Evolutionary conservation across 2,329 filamentous ascomycete species (phyloP).

Genomic region (Thelonectria olida): DNA sequence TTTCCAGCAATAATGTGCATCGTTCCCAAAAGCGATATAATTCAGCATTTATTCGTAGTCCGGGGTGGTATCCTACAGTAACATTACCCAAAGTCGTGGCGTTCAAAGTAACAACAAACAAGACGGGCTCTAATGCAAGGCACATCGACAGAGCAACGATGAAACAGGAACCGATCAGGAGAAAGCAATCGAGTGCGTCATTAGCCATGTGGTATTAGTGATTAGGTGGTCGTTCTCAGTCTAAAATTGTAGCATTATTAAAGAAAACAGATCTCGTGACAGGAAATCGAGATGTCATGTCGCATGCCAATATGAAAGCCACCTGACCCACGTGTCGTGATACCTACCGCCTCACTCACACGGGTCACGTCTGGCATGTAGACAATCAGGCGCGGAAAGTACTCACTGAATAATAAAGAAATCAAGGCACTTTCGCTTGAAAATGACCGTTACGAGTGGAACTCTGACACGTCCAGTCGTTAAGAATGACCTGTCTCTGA

Average conservation of each 20-base stretch:
- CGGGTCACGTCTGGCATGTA: constrained; percentile 33
- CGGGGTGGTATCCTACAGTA: too few species aligned
- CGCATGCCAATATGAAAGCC: constrained; percentile 38
- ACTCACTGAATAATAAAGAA: constrained; percentile 35
- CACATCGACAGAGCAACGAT: background rate
- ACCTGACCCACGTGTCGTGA: constrained; percentile 41
- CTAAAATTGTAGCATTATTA: constrained; percentile 7
- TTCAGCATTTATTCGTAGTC: background rate
- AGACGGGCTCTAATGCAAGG: constrained; percentile 10
- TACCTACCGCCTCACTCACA: constrained; percentile 24
- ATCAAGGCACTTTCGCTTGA: constrained; percentile 30
- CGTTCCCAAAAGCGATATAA: too few species aligned
- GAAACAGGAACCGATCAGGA: constrained; percentile 22
- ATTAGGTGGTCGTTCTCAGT: constrained; percentile 6
- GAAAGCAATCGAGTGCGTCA: constrained; percentile 14
- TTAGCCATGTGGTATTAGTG: constrained; percentile 32
- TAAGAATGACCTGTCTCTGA: constrained; percentile 31
- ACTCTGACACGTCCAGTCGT: constrained; percentile 13
- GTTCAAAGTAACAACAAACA: background rate
- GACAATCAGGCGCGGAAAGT: constrained; percentile 38
- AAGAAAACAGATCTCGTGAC: constrained; percentile 32
- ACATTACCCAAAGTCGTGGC: background rate
- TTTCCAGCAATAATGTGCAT: background rate
- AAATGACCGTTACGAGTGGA: constrained; percentile 35
- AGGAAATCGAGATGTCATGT: constrained; percentile 12